Conservation (phyloP, 805 yeast species). For the Candida jianshihensis region DNA sequence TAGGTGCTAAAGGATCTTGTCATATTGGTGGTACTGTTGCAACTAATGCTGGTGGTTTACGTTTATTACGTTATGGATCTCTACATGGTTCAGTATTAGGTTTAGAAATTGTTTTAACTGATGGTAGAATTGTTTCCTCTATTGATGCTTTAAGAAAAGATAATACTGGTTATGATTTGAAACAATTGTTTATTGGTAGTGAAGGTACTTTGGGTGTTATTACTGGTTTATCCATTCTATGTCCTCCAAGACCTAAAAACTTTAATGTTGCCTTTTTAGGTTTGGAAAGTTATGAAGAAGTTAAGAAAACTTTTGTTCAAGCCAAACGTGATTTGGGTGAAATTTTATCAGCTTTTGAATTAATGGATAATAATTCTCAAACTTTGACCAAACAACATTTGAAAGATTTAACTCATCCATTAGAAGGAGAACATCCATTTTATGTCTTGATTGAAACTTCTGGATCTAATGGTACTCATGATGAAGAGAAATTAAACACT, state of each 20-base stretch:
- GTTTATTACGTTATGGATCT: slow-evolving; percentile 84
- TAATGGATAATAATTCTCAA: slow-evolving; percentile 78
- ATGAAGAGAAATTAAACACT: slow-evolving; percentile 78
- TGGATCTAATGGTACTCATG: slow-evolving; percentile 93
- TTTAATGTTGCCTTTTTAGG: slow-evolving; percentile 87
- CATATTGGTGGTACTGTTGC: slow-evolving; percentile 94
- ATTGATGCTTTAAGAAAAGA: slow-evolving; percentile 87
- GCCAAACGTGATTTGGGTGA: slow-evolving; percentile 79
- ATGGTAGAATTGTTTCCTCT: slow-evolving; percentile 75
- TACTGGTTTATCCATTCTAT: slow-evolving; percentile 83
- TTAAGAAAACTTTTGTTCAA: slow-evolving; percentile 69
- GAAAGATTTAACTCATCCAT: slow-evolving; percentile 59
- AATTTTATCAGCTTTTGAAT: slow-evolving; percentile 86
- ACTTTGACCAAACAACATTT: slow-evolving; percentile 54
- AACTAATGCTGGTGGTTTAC: slow-evolving; percentile 92
- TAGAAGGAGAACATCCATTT: slow-evolving; percentile 79
- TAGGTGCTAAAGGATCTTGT: slow-evolving; percentile 96
- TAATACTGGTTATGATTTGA: slow-evolving; percentile 90
- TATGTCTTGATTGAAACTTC: slow-evolving; percentile 90
- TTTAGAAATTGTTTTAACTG: slow-evolving; percentile 85
- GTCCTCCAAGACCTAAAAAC: slow-evolving; percentile 84
- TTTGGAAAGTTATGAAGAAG: slow-evolving; percentile 73
- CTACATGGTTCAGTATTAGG: slow-evolving; percentile 90
- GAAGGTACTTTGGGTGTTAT: slow-evolving; percentile 91
- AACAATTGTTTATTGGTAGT: slow-evolving; percentile 87